Evolutionary conservation across 176 grass and related monocot genomes (phyloP), one percentile per base, ranked within the genome.

Genomic region (Calamus simplicifolius): DNA sequence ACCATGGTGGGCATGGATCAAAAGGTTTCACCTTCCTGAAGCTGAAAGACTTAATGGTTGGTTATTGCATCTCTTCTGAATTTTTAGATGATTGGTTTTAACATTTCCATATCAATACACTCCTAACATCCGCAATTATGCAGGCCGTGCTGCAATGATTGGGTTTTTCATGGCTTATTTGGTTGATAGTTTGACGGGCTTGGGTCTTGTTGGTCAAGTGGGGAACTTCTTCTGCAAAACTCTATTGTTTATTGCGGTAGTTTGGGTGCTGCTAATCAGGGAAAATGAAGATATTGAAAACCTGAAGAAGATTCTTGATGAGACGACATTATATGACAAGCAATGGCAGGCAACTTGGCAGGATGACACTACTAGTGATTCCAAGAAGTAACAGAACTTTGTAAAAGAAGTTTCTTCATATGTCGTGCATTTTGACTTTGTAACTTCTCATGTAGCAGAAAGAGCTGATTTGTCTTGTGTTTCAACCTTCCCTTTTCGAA

Each of bases 121-220:
- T 43, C 8, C 35, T 2, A 43, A 43, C 35, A 43, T 43, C 35
- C 12, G 35, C 35, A 43, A 43, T 43, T 59, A 19, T 27, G 67
- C 67, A 97, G 93, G 93, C 2, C 93, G 93, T 14, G 93, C 93
- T 27, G 93, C 93, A 66, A 97, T 97, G 93, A 58, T 91, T 57
- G 93, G 93, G n/a, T 97, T 97, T 77, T 97, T 97, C 84, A 97
- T 97, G 93, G 87, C 93, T 1, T 97, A 97, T 75, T 88, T 97
- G 23, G 87, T 97, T 0, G 93, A 97, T 58, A 85, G 93, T 56
- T 75, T 97, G 74, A 97, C 87, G 0, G 87, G 93, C 0, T 73
- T 85, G 61, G 93, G 93, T 28, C 81, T 97, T 1, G 87, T 97
- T 5, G 87, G 92, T 67, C 93, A 97, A 35, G 80, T 56, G 73